These are phyloP conservation scores for Sanghuangporus sanghuang DNA, from an alignment of 1,284 basidiomycete genomes.

Conservation along the genomic window DNA sequence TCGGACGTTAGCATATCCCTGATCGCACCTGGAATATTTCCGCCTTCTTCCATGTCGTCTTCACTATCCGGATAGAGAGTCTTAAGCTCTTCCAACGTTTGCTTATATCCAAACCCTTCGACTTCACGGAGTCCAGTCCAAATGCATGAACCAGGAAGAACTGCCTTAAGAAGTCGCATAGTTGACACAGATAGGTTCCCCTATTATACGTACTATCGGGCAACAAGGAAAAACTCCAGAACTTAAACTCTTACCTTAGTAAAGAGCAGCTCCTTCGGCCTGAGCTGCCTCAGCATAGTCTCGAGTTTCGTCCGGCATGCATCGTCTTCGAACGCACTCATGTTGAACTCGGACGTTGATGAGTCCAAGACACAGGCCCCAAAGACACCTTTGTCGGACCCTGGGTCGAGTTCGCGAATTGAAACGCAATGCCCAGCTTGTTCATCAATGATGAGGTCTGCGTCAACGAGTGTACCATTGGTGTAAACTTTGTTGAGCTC, in stretches of 20 bases:
- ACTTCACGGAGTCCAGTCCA: conserved; percentile 84
- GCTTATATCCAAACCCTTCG: conserved; percentile 75
- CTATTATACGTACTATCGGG: conserved; percentile 33
- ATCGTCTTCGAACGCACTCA: conserved; percentile 91
- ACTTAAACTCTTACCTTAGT: conserved; percentile 61
- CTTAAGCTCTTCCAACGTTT: conserved; percentile 68
- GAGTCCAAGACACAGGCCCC: conserved; percentile 96
- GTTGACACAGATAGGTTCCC: conserved; percentile 82
- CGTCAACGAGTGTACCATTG: conserved; percentile 94
- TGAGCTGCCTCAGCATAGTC: conserved; percentile 88
- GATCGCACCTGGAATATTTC: conserved; percentile 69
- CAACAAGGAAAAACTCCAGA: not conserved
- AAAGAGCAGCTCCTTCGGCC: conserved; percentile 91
- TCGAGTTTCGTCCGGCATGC: conserved; percentile 89
- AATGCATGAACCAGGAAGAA: conserved; percentile 73
- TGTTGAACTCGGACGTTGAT: conserved; percentile 92
- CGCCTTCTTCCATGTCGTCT: conserved; percentile 39
- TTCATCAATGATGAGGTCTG: conserved; percentile 85
- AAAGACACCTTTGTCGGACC: conserved; percentile 53
- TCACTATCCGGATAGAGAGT: conserved; percentile 61
- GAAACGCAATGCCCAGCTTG: conserved; percentile 94
- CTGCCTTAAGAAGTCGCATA: conserved; percentile 71
- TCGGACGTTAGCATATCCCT: conserved; percentile 61
- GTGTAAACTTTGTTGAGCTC: conserved; percentile 96
- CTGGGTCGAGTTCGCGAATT: conserved; percentile 64